Evolutionary conservation across 305 asterid genomes (phyloP).

Genomic region (Fraxinus angustifolia): DNA sequence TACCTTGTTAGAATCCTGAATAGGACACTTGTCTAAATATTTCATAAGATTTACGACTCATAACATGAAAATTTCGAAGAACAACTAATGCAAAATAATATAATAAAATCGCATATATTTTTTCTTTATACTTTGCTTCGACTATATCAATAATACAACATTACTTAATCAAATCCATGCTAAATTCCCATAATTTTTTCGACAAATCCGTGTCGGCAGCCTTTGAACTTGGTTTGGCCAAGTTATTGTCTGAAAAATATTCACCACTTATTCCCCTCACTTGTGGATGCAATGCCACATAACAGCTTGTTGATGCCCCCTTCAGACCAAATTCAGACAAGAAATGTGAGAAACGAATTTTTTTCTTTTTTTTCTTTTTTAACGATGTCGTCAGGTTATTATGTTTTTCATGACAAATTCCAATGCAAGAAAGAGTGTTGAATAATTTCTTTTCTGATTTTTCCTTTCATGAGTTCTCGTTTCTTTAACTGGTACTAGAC

Average conservation of each 20-base stretch:
- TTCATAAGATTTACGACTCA: too few species aligned
- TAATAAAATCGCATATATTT: neutral
- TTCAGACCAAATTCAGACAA: neutral
- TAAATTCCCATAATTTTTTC: conserved; percentile 58
- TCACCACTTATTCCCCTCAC: conserved; percentile 52
- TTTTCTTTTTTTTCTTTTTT: neutral
- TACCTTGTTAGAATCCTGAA: too few species aligned
- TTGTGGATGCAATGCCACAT: conserved; percentile 54
- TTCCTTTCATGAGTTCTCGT: neutral
- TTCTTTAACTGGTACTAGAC: neutral
- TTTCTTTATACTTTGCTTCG: neutral
- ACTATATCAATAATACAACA: neutral
- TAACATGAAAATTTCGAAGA: too few species aligned
- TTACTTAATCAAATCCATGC: conserved; percentile 35
- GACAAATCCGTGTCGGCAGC: conserved; percentile 46
- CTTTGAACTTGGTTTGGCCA: conserved; percentile 32
- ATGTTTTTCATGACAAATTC: neutral
- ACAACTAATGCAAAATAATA: too few species aligned
- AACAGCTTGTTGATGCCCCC: conserved; percentile 73
- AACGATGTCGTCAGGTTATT: neutral
- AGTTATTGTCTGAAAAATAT: conserved; percentile 51
- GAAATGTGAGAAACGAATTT: neutral
- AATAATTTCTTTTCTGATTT: neutral
- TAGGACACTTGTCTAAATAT: too few species aligned
- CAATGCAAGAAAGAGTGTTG: neutral